Conservation (phyloP, 148 eudicot genomes). For the Rhododendron mucronatum region DNA sequence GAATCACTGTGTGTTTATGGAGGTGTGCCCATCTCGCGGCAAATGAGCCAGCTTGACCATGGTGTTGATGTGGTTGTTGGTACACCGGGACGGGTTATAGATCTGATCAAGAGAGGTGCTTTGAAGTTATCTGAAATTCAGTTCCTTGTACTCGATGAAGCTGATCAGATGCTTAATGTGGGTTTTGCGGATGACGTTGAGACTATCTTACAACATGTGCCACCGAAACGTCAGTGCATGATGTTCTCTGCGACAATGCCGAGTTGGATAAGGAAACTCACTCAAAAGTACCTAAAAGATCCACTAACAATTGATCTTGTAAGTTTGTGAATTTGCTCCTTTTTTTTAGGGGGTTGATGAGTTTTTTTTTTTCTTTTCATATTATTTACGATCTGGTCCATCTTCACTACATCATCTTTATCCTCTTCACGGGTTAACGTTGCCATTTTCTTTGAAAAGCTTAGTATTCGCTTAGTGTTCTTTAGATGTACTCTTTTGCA, state of each 20-base stretch:
- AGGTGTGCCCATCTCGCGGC: constrained; percentile 67
- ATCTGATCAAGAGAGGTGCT: constrained; percentile 84
- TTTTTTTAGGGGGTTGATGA: not conserved
- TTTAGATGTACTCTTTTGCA: not conserved
- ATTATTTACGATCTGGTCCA: not conserved
- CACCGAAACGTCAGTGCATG: constrained; percentile 72
- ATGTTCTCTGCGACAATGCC: constrained; percentile 99
- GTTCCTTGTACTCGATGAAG: constrained; percentile 92
- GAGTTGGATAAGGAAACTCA: constrained; percentile 69
- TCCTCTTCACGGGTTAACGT: not conserved
- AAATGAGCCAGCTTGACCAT: constrained; percentile 57
- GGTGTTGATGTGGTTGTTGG: constrained; percentile 92
- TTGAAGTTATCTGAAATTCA: constrained; percentile 63
- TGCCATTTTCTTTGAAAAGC: not conserved
- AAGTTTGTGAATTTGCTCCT: constrained; percentile 22
- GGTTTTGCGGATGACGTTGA: constrained; percentile 95
- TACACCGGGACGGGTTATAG: constrained; percentile 94
- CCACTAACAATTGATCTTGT: constrained; percentile 85
- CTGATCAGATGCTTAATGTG: constrained; percentile 98
- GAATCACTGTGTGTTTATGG: constrained; percentile 92
- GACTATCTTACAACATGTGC: constrained; percentile 60
- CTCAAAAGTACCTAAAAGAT: constrained; percentile 60
- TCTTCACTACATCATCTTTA: not conserved
- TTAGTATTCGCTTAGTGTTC: not conserved
- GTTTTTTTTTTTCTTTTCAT: not conserved